phyloP scores from a whole-genome alignment of 305 asterid species.

The Caryopteris hybrid region DNA sequence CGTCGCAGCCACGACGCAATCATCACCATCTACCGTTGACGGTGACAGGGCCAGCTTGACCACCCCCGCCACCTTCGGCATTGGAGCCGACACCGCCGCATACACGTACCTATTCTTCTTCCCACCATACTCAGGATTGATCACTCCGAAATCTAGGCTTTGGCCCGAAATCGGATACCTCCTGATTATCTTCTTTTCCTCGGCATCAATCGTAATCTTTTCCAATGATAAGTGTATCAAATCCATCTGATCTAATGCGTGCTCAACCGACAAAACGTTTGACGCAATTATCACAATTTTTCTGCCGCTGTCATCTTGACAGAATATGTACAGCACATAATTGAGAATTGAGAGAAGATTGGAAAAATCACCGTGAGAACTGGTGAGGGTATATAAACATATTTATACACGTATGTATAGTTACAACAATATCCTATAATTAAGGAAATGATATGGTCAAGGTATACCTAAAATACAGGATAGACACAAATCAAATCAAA shows the following conservation, averaged over 20 bases:
- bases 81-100: conserved; percentile 13
- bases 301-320: no score
- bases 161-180: conserved; percentile 30
- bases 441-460: no score
- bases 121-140: conserved; percentile 35
- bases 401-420: no score
- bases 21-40: neutral
- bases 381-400: no score
- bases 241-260: conserved; percentile 24
- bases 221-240: conserved; percentile 33
- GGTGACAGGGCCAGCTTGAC: conserved; percentile 19
- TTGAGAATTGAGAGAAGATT: no score
- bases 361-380: no score
- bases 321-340: no score
- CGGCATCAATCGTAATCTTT: conserved; percentile 34
- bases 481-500: no score
- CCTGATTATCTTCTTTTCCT: conserved; percentile 18
- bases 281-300: conserved; percentile 40
- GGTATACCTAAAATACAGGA: no score
- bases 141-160: conserved; percentile 40
- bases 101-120: conserved; percentile 34
- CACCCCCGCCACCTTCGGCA: conserved; percentile 15
- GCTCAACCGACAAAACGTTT: conserved; percentile 26
- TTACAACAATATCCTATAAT: no score
- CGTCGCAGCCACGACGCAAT: conserved; percentile 22